phyloP scores from a whole-genome alignment of 495 filamentous ascomycete genomes.

The Aspergillus campestris region DNA sequence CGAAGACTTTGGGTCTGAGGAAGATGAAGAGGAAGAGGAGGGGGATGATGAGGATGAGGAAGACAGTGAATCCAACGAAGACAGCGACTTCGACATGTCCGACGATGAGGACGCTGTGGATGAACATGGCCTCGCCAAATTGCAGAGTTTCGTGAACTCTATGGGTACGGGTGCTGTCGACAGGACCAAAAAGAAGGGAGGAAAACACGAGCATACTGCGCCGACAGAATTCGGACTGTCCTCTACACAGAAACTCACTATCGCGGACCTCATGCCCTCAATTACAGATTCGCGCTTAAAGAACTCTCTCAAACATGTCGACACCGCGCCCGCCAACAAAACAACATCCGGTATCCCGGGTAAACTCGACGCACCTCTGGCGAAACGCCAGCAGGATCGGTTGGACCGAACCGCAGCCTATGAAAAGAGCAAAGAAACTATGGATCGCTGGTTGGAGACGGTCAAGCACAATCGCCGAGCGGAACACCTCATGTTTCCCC shows the following conservation, averaged over 20 bases:
- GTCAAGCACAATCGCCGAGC: constrained; percentile 89
- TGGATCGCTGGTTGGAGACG: constrained; percentile 87
- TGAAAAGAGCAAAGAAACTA: constrained; percentile 81
- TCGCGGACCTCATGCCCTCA: constrained; percentile 66
- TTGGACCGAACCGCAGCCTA: constrained; percentile 80
- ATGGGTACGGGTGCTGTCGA: constrained; percentile 40
- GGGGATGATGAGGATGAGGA: constrained; percentile 35
- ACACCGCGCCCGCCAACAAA: constrained; percentile 40
- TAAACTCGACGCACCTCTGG: constrained; percentile 75
- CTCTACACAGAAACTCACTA: constrained; percentile 63
- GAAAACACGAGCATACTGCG: constrained; percentile 41
- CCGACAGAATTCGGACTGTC: constrained; percentile 51
- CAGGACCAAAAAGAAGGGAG: constrained; percentile 21
- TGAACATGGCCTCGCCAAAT: constrained; percentile 51
- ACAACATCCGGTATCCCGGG: constrained; percentile 48
- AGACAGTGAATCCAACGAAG: constrained; percentile 42
- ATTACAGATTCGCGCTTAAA: constrained; percentile 69
- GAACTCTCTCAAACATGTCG: constrained; percentile 64
- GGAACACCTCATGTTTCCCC: constrained; percentile 86
- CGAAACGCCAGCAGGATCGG: constrained; percentile 83
- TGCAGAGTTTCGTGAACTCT: constrained; percentile 63
- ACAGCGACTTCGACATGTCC: constrained; percentile 38
- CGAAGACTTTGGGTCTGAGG: constrained; percentile 21
- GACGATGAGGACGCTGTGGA: constrained; percentile 53
- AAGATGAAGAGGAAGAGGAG: constrained; percentile 33